Base-by-base conservation (phyloP, 1,139 yeast species). In the Suhomyces panamericanus region DNA sequence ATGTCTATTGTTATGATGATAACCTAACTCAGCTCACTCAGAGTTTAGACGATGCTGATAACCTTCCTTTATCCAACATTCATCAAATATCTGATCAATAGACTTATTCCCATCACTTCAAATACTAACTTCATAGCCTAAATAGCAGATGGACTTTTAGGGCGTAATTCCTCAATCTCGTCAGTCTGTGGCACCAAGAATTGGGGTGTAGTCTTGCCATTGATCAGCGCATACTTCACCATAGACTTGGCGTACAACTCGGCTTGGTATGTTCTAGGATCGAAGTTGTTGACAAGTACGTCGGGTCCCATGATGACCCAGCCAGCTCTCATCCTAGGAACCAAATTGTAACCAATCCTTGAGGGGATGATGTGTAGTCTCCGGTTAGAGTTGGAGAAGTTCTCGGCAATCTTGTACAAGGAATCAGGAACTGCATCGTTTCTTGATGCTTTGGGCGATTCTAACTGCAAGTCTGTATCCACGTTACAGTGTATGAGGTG, bases 271-370 rank as follows among this genome's bases (percentile, higher is more conserved):
- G 52, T 54, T 6, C 39, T 46, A 1, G 75, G 72, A 42, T 62
- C 59, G 49, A 91, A 88, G 60, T 88, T 88, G 59, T 88, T 79
- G 31, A 87, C 59, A 52, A 87, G 63, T 3, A 86, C 80, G 63
- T 90, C 96, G 0, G 97, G 97, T 52, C 93, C 80, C 77, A 87
- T 73, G 13, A 89, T 78, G 3, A 89, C 95, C 98, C 98, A 91
- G 2, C 98, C 97, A 2, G 83, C 84, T 54, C 97, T 80, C 49
- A 83, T 67, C 47, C 79, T 77, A 3, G 89, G 85, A 0, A 93
- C 91, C 35, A 73, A 72, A 40, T 77, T 69, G 50, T 69, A 69
- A 0, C 90, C 91, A 2, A 84, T 75, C 51, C 77, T 68, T 7
- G 85, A 77, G 0, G 96, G 96, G 24, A 91, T 75, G 34, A 91